phyloP scores from a whole-genome alignment of 169 alveolate genomes.

The Plasmodium knowlesi region DNA sequence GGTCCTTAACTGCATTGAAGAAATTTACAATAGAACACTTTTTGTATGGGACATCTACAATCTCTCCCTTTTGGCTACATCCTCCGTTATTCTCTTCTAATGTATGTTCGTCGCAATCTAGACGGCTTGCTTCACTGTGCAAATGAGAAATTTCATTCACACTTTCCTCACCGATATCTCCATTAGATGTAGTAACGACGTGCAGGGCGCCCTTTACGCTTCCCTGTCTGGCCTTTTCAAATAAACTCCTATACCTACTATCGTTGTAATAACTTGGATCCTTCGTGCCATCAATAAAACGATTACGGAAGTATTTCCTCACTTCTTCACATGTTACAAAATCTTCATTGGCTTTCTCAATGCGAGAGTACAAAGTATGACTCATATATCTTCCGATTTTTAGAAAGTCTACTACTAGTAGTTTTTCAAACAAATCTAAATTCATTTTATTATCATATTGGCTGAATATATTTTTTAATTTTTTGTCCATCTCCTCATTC shows the following conservation, averaged over 20 bases:
- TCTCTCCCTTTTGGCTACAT: slow-evolving; percentile 10
- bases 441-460: slow-evolving; percentile 55
- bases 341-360: slow-evolving; percentile 10
- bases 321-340: slow-evolving; percentile 50
- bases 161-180: neutral
- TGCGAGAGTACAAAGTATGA: slow-evolving; percentile 48
- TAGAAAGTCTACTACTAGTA: slow-evolving; percentile 54
- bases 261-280: slow-evolving; percentile 73
- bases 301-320: slow-evolving; percentile 28
- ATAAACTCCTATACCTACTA: slow-evolving; percentile 15
- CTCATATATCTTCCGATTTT: slow-evolving; percentile 76
- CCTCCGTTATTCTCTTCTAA: neutral
- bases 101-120: neutral
- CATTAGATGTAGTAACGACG: neutral
- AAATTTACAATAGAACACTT: slow-evolving; percentile 64
- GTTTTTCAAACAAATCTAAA: slow-evolving; percentile 32
- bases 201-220: neutral
- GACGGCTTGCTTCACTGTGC: neutral
- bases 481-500: slow-evolving; percentile 42
- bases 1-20: slow-evolving; percentile 60
- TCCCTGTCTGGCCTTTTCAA: slow-evolving; percentile 11
- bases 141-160: neutral
- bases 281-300: slow-evolving; percentile 65
- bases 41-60: slow-evolving; percentile 33
- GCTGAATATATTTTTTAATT: slow-evolving; percentile 37